Base-by-base conservation (phyloP, 2,329 filamentous ascomycete genomes). In the Phialemoniopsis sp. region DNA sequence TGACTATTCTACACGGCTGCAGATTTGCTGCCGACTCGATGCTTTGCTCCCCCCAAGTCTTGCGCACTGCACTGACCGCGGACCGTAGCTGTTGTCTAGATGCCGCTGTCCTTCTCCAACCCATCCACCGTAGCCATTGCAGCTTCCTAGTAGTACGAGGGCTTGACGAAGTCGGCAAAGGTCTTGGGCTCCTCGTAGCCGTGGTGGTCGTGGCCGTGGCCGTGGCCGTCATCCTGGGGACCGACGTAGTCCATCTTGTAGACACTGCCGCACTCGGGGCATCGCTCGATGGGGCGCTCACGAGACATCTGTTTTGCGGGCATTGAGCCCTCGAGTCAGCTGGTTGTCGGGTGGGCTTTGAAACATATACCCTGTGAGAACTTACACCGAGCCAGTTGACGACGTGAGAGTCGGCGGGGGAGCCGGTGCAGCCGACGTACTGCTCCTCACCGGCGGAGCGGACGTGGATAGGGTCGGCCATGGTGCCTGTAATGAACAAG, bases 171-270 rank as follows among this genome's bases (percentile, higher is more conserved):
- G 76, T 98, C 87, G 68, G 89, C 89, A 64, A 97, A 91, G 56
- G 88, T 95, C 85, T 96, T 95, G 64, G 89, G 88, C 72, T 95
- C 89, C 67, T 84, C 80, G 63, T 80, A 75, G 60, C 79, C 80
- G 57, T 67, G 66, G 62, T 74, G 66, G 62, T 75, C 62, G 63
- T 69, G 56, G 48, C 54, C 52, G 53, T 72, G 61, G 42, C 55
- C 68, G 63, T 87, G 78, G 57, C 73, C 68, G 63, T 90, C 83
- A 51, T 93, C 86, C 61, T 82, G 65, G 37, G 89, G 82, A 46
- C 93, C 93, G 51, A 95, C 72, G 68, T 95, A 98, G 64, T 96
- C 85, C 87, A 97, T 93, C 84, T 95, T 94, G 77, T 95, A 90
- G 53, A 93, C 88, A 65, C 82, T 88, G 54, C 93, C 93, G 72